Conservation (phyloP, 352 stramenopile genomes). For the Pythium biforme region DNA sequence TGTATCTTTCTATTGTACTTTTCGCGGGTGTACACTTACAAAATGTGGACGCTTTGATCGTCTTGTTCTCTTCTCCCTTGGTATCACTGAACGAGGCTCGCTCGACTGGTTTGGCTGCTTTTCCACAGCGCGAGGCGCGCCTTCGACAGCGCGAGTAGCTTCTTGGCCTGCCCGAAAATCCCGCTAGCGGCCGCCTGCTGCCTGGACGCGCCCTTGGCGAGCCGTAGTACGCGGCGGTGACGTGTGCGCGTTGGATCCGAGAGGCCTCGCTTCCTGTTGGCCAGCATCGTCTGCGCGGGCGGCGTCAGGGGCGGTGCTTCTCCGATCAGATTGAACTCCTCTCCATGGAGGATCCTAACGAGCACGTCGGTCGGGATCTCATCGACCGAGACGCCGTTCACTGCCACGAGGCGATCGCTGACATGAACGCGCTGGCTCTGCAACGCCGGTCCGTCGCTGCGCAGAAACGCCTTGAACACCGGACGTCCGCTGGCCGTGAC, state of each 20-base stretch:
- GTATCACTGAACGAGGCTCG: neutral
- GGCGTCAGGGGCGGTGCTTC: no score
- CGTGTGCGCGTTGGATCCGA: neutral
- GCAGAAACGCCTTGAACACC: slow-evolving; percentile 38
- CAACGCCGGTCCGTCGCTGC: slow-evolving; percentile 24
- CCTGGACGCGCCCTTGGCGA: neutral
- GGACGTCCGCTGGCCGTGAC: slow-evolving; percentile 27
- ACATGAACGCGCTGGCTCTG: neutral
- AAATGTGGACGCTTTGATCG: no score
- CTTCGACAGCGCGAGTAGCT: slow-evolving; percentile 13
- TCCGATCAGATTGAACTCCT: neutral
- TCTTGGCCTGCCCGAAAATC: slow-evolving; percentile 13
- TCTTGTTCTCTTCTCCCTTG: neutral
- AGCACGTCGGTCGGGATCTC: slow-evolving; percentile 34
- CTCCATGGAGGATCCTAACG: slow-evolving; percentile 23
- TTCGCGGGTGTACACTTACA: no score
- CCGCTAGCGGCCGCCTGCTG: neutral
- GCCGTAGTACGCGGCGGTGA: slow-evolving; percentile 10
- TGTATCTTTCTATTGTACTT: neutral
- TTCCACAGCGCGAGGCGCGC: slow-evolving; percentile 16
- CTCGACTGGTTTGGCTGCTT: slow-evolving; percentile 10
- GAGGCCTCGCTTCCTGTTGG: neutral
- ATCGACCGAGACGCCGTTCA: slow-evolving; percentile 30
- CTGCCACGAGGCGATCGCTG: slow-evolving; percentile 30
- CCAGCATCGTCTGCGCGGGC: no score